Conservation (phyloP, 192 early-diverging fungal genomes). For the Rhizoclosmatium globosum region DNA sequence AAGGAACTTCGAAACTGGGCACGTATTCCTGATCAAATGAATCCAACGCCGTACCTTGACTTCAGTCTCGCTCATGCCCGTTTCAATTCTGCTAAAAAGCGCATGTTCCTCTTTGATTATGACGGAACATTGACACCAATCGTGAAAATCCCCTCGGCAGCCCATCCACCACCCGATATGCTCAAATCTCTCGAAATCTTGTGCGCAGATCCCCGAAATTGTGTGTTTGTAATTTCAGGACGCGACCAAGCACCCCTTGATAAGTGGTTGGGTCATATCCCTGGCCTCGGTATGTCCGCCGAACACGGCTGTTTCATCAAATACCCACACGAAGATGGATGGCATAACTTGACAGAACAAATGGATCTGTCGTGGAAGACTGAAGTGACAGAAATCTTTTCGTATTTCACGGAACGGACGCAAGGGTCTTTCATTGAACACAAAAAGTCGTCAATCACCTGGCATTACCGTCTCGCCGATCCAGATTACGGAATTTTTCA, state of each 20-base stretch:
- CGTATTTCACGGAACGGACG: conserved; percentile 95
- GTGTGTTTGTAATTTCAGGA: too few relatives aligned
- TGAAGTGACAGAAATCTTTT: conserved; percentile 92
- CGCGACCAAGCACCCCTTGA: too few relatives aligned
- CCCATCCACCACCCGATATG: too few relatives aligned
- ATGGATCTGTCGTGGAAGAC: conserved; percentile 91
- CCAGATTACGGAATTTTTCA: conserved; percentile 96
- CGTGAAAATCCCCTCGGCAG: too few relatives aligned
- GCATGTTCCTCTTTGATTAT: too few relatives aligned
- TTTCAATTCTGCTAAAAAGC: conserved; percentile 69
- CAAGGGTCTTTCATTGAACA: conserved; percentile 93
- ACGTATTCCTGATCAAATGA: conserved; percentile 52
- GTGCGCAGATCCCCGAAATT: too few relatives aligned
- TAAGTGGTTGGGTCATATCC: too few relatives aligned
- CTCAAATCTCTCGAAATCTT: too few relatives aligned
- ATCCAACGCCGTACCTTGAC: conserved; percentile 60
- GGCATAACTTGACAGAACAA: conserved; percentile 64
- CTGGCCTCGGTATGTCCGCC: too few relatives aligned
- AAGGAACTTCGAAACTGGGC: conserved; percentile 71
- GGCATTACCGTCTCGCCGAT: conserved; percentile 96
- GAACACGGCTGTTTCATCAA: conserved; percentile 97
- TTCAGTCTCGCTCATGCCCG: conserved; percentile 37
- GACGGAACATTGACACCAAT: too few relatives aligned
- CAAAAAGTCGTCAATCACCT: conserved; percentile 92
- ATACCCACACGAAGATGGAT: conserved; percentile 75